phyloP scores from a whole-genome alignment of 805 yeast genomes.

The Metschnikowia peoriensis region DNA sequence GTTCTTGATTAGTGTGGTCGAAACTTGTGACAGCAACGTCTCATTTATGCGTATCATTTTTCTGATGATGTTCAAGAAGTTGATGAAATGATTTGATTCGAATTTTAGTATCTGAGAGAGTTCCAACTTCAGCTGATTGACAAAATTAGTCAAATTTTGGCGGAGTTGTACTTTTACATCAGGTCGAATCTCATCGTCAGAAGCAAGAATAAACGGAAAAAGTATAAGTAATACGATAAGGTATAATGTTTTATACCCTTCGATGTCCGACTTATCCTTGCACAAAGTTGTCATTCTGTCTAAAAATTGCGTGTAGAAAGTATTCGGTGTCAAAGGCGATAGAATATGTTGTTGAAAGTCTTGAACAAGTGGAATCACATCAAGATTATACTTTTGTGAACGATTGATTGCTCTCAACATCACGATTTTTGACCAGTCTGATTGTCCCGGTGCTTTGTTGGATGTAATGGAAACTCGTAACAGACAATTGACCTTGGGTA shows the following conservation, averaged over 20 bases:
- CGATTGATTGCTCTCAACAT: not conserved
- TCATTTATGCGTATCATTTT: not conserved
- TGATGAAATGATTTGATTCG: not conserved
- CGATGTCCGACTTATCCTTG: not conserved
- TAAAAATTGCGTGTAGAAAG: not conserved
- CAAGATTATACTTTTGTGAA: not conserved
- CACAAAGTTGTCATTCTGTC: not conserved
- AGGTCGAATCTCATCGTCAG: not conserved
- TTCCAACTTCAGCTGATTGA: not conserved
- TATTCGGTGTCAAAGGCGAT: too few species aligned
- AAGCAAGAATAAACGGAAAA: not conserved
- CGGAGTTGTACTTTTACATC: not conserved
- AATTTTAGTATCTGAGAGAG: not conserved
- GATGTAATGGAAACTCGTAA: not conserved
- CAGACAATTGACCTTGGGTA: not conserved
- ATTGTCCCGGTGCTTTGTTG: not conserved
- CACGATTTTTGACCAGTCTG: not conserved
- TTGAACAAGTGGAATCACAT: not conserved
- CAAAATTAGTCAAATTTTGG: not conserved
- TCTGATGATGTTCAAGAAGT: not conserved
- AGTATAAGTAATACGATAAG: not conserved
- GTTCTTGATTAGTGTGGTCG: not conserved
- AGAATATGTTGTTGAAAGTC: not conserved
- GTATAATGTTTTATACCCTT: not conserved
- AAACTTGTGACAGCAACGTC: not conserved